Evolutionary conservation across 208 protist species (phyloP), one percentile per base, ranked within the genome.

Genomic region (Leishmania gerbilli): DNA sequence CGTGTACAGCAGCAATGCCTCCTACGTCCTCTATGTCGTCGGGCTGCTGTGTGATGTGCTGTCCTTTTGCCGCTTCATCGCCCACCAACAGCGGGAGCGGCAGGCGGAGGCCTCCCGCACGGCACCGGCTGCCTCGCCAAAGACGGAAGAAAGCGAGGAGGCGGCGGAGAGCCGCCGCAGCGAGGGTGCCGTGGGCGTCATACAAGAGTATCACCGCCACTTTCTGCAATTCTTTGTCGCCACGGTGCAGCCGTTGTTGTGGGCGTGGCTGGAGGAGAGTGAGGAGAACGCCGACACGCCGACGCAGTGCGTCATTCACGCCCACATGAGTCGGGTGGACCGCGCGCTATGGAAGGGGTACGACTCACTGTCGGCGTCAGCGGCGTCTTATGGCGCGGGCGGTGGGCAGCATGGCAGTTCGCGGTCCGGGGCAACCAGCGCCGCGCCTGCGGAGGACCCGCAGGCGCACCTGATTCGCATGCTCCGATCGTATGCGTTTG

Each of bases 1-100:
- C 58, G 90, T 96, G 31, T 95, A 95, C 84, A 95, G 90, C 84
- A 71, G 88, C 45, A 94, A 95, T 81, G 93, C 93, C 31, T 88
- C 89, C 60, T 97, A 91, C 77, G 82, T 95, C 11, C 83, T 95
- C 24, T 97, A 88, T 79, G 78, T 97, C 24, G 82, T 97, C 13
- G 83, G 85, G 49, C 76, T 97, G 55, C 45, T 90, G 64, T 85
- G 87, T 55, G 93, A 96, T 69, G 88, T 96, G 31, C 80, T 93
- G 2, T 53, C 75, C 27, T 95, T 90, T 79, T 83, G 80, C 65
- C 78, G 74, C 31, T 90, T 90, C 75, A 84, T 87, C 42, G 42
- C 76, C 21, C 74, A 87, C 55, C 69, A 79, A 42, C n/a, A 65
- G 34, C 79, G 79, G 31, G 11, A 40, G 53, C 51, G 49, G 42